phyloP scores from a whole-genome alignment of 257 asterid species.

The Solanum bukasovii region DNA sequence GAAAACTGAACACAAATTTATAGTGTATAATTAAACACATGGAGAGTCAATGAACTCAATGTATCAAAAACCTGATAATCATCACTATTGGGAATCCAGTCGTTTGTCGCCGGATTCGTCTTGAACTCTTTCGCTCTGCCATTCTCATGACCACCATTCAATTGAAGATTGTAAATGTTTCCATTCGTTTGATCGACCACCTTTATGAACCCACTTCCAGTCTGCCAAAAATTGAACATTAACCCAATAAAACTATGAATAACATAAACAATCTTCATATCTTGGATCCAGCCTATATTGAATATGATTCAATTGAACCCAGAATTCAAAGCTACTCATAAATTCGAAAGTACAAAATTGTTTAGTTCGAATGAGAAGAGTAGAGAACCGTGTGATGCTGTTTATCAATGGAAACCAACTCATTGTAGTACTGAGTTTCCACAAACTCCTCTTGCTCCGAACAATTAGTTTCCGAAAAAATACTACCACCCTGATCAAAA shows the following conservation, averaged over 20 bases:
- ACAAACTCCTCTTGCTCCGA: conserved; percentile 28
- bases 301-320: not conserved
- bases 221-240: too few relatives aligned
- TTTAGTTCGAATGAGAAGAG: not conserved
- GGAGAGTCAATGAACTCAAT: not conserved
- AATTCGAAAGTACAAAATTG: not conserved
- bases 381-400: conserved; percentile 30
- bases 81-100: conserved; percentile 29
- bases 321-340: not conserved
- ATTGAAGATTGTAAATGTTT: conserved; percentile 8
- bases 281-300: not conserved
- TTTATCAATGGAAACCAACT: conserved; percentile 30
- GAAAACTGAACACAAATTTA: not conserved
- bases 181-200: not conserved
- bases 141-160: not conserved
- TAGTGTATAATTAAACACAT: not conserved
- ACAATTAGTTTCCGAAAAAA: not conserved
- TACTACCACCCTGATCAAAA: conserved; percentile 2
- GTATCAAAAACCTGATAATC: conserved; percentile 14
- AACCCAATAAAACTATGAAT: not conserved
- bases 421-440: conserved; percentile 30
- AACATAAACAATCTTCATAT: not conserved
- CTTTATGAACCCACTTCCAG: conserved; percentile 39
- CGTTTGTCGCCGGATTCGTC: conserved; percentile 36
- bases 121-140: conserved; percentile 5